Base-by-base conservation (phyloP, 768 basidiomycete species). In the Calocera viscosa region DNA sequence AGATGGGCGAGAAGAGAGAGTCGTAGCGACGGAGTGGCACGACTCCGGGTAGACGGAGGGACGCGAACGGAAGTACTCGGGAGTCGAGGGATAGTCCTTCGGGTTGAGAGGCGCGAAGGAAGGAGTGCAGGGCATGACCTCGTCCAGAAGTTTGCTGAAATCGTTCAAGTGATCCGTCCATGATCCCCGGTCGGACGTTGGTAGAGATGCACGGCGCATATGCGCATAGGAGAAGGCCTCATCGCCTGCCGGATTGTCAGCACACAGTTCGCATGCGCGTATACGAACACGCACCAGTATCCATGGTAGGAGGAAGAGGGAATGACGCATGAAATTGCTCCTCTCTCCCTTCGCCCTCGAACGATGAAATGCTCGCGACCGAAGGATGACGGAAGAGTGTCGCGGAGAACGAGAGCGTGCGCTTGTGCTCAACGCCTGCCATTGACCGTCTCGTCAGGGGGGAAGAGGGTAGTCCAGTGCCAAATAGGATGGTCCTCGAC, bases 251-350 rank as follows among this genome's bases (percentile, higher is more conserved):
- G 14, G 16, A 5, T 5, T 2, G 24, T 60, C 53, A 32, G 30
- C 53, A 5, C 24, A 14, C 5, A 16, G 5, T 30, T 5, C 10
- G 3, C 19, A 60, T 60, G 53, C 53, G 53, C 14, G 30, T 60
- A 60, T 60, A 60, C 19, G 16, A 24, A 19, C 24, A 24, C 53
- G 24, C 16, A 60, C 53, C 30, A 16, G 30, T 60, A 5, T 60
- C 53, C 26, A 22, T 19, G 7, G 14, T 10, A 26, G 53, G 53
- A 16, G 53, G 53, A 28, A 60, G 53, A 16, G 53, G 53, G 19
- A 60, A 60, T 28, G 53, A 60, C 22, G 53, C 53, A 26, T 60
- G 53, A 30, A 60, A 60, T 19, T 60, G 14, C 53, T 60, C 53
- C 22, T 60, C 53, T 32, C 53, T 60, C 24, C 53, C 53, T 30